phyloP scores from a whole-genome alignment of 169 alveolate genomes.

The Babesia bigemina region DNA sequence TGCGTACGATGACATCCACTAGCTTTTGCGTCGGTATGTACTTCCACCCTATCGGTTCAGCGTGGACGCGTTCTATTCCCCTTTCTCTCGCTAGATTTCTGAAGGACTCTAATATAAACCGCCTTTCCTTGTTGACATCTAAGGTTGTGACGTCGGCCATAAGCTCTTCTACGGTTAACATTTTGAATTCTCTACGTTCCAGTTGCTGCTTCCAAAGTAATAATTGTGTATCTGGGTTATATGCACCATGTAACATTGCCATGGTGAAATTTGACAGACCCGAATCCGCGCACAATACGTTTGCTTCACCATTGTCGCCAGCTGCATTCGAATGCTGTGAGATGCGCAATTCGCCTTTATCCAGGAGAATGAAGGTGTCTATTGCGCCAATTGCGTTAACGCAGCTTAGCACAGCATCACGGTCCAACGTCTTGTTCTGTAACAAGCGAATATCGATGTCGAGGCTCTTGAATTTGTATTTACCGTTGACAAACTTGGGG shows the following conservation, averaged over 20 bases:
- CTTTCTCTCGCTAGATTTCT: background rate
- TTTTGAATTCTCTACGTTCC: conserved; percentile 13
- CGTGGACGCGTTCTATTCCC: background rate
- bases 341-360: conserved; percentile 5
- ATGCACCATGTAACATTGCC: background rate
- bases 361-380: background rate
- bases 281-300: background rate
- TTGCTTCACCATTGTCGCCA: background rate
- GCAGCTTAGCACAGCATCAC: background rate
- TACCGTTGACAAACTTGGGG: conserved; percentile 27
- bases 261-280: conserved; percentile 19
- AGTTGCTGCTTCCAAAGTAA: conserved; percentile 5
- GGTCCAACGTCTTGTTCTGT: background rate
- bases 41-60: conserved; percentile 37
- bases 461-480: background rate
- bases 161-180: background rate
- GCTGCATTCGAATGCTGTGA: background rate
- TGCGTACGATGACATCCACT: background rate
- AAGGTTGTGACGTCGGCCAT: background rate
- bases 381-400: conserved; percentile 6
- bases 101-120: background rate
- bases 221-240: background rate
- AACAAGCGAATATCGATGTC: background rate
- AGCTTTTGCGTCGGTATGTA: conserved; percentile 30
- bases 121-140: background rate